phyloP scores from a whole-genome alignment of 1,284 basidiomycete species.

The Microbotryomycetes sp. region DNA sequence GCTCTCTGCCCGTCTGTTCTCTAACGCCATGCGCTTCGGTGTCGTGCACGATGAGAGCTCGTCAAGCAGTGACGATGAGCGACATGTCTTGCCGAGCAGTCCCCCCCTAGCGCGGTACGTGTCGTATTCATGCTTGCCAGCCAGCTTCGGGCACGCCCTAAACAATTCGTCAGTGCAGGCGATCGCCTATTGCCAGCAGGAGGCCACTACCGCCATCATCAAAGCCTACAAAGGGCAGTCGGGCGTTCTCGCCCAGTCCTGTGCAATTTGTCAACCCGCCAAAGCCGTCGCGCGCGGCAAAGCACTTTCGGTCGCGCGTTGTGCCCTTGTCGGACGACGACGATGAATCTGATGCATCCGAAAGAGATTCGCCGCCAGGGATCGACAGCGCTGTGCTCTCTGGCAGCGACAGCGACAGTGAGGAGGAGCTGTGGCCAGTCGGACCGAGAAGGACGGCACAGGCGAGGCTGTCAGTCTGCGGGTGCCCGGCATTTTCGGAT shows the following conservation, averaged over 20 bases:
- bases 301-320: not conserved
- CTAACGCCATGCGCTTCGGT: not conserved
- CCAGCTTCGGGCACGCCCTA: too few species aligned
- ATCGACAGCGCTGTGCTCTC: not conserved
- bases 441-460: too few species aligned
- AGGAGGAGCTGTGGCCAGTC: conserved; percentile 30
- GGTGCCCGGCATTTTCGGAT: too few species aligned
- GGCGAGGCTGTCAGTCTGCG: too few species aligned
- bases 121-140: not conserved
- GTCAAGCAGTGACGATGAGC: not conserved
- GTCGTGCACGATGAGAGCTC: not conserved
- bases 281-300: not conserved
- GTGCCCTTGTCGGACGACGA: conserved; percentile 1
- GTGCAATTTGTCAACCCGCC: not conserved
- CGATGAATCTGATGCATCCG: conserved; percentile 6
- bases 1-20: too few species aligned
- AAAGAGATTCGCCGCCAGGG: not conserved
- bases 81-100: not conserved
- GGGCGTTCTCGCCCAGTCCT: not conserved
- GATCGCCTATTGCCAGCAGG: too few species aligned
- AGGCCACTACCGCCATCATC: too few species aligned
- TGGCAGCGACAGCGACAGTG: conserved; percentile 1
- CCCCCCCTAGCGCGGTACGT: not conserved
- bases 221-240: too few species aligned
- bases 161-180: not conserved